Conservation (phyloP, 257 asterid species). For the Petrea volubilis region DNA sequence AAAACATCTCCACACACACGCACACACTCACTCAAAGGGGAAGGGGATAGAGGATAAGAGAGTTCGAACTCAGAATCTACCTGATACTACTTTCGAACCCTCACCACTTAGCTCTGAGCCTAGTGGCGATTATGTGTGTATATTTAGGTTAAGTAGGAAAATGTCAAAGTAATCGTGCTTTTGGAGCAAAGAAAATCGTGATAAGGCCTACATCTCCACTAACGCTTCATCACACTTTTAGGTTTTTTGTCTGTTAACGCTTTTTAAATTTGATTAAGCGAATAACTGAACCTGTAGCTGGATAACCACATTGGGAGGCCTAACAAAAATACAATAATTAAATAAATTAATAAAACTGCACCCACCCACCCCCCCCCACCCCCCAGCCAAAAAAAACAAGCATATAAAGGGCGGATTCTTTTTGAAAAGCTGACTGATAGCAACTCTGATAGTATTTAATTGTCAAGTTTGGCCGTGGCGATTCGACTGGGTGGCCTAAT, state of each 20-base stretch:
- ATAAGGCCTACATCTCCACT: constrained; percentile 33
- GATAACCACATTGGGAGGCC: constrained; percentile 16
- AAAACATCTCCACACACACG: no score
- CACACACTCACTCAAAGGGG: no score
- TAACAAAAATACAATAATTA: neutral
- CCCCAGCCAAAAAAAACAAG: no score
- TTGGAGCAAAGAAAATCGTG: neutral
- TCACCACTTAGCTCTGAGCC: no score
- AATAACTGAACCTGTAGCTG: constrained; percentile 23
- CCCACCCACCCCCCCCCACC: no score
- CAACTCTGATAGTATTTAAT: neutral
- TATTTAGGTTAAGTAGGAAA: neutral
- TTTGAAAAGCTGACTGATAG: neutral
- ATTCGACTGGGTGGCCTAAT: neutral
- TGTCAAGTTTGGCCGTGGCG: constrained; percentile 21
- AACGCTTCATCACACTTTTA: neutral
- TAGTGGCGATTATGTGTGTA: no score
- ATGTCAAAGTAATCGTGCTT: neutral
- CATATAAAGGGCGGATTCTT: constrained; percentile 21
- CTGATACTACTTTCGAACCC: no score
- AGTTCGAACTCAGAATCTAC: no score
- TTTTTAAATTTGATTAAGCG: constrained; percentile 12
- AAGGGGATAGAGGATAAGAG: no score
- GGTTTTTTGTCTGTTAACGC: constrained; percentile 15
- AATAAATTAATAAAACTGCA: neutral